A percentile compares a stretch with the other conserved stretches of the same genome.
Conservation (phyloP, 148 eudicot genomes). For the Rhododendron vialii region DNA sequence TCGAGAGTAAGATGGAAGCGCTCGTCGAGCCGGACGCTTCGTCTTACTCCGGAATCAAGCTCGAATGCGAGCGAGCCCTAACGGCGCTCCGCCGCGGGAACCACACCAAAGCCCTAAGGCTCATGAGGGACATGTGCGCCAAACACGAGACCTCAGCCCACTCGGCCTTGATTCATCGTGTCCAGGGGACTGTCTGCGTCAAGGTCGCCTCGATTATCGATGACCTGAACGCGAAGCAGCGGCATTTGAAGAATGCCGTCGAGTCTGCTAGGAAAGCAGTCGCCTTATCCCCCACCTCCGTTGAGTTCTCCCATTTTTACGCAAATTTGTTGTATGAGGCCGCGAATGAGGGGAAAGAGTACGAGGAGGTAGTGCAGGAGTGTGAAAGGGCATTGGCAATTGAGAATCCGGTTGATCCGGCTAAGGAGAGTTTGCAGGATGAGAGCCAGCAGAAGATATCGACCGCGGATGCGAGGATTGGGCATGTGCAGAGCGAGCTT, state of each 20-base stretch:
- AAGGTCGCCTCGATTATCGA: conserved; percentile 59
- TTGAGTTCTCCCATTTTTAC: conserved; percentile 69
- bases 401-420: conserved; percentile 80
- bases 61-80: conserved; percentile 70
- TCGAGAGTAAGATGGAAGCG: conserved; percentile 6
- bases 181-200: conserved; percentile 61
- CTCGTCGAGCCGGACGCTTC: conserved; percentile 11
- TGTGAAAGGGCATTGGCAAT: conserved; percentile 77
- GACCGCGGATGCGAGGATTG: conserved; percentile 41
- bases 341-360: conserved; percentile 62
- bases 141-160: conserved; percentile 41
- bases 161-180: conserved; percentile 50
- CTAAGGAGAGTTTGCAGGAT: conserved; percentile 57
- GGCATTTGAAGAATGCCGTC: conserved; percentile 55
- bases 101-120: conserved; percentile 62
- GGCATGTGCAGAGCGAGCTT: conserved; percentile 54
- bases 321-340: conserved; percentile 73
- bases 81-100: conserved; percentile 62
- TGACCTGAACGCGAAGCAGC: conserved; percentile 52
- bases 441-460: conserved; percentile 47
- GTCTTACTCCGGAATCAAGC: conserved; percentile 31
- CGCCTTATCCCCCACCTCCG: conserved; percentile 49
- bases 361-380: conserved; percentile 69
- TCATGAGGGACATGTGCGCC: conserved; percentile 61
- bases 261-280: conserved; percentile 66